Base-by-base conservation (phyloP, 169 alveolate species). In the Babesia gibsoni region DNA sequence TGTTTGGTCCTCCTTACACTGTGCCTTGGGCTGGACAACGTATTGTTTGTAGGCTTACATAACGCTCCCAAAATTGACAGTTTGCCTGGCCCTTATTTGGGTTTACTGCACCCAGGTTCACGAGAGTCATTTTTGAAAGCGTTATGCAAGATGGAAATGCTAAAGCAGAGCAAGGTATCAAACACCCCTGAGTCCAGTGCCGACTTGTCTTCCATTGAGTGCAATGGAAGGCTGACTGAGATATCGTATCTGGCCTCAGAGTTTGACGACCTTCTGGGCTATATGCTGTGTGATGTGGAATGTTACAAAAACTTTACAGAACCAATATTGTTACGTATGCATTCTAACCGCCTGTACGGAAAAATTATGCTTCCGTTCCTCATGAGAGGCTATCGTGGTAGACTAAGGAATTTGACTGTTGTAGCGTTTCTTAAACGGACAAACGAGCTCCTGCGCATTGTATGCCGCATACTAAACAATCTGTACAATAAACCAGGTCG, bases 81-180 rank as follows among this genome's bases (percentile, higher is more conserved):
- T 3, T 29, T 79, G 33, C 83, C 88, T 20, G 88, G 88, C 16
- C 88, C 88, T 10, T 68, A 69, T 46, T 45, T 79, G 16, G 72
- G 83, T 18, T 52, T 79, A 25, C 46, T 79, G 46, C 37, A 63
- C 39, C 53, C 65, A 20, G 86, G 56, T n/a, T 61, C 82, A 0
- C 67, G 67, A 37, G 73, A 43, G 32, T 70, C 73, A 14, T 79
- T 54, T 68, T 35, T 79, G 32, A 53, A 39, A n/a, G 67, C 72
- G 18, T 9, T 69, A 53, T 20, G 30, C 39, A 43, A 49, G 63
- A 20, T 77, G 33, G 52, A 77, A 32, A 30, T 35, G 29, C 33
- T 65, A 69, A 33, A 53, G 37, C 36, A 27, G 25, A 37, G 18
- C 22, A 67, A 61, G 59, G 16, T 4, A 8, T 7, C 53, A 7